These are phyloP conservation scores for Fusarium redolens DNA, from an alignment of 2,329 filamentous ascomycete genomes.

Conservation along the genomic window DNA sequence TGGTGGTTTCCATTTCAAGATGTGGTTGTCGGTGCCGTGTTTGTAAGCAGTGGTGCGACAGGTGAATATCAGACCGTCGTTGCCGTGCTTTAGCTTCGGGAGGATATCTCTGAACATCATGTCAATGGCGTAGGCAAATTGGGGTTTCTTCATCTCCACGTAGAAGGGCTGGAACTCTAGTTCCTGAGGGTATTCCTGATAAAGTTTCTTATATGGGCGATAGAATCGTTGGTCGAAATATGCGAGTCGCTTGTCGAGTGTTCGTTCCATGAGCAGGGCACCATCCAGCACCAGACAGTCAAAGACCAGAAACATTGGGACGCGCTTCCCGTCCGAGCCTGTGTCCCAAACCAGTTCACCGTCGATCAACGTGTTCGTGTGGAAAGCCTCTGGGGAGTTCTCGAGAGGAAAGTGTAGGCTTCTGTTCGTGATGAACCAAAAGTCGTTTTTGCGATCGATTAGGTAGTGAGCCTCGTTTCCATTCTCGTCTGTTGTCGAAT, in stretches of 20 bases:
- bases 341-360: constrained; percentile 92
- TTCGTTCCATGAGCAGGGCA: constrained; percentile 78
- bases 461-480: constrained; percentile 82
- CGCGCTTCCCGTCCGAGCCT: constrained; percentile 72
- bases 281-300: constrained; percentile 89
- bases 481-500: constrained; percentile 76
- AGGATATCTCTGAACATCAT: constrained; percentile 93
- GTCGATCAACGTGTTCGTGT: constrained; percentile 85
- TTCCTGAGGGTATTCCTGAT: constrained; percentile 76
- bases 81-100: constrained; percentile 87
- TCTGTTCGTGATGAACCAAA: constrained; percentile 80
- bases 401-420: constrained; percentile 84
- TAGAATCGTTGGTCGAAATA: constrained; percentile 85
- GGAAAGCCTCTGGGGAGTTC: constrained; percentile 73
- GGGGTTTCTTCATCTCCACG: constrained; percentile 88
- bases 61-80: constrained; percentile 98
- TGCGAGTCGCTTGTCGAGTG: constrained; percentile 88
- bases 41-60: constrained; percentile 88
- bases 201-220: constrained; percentile 73
- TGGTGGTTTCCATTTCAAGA: constrained; percentile 97
- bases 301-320: constrained; percentile 90
- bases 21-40: constrained; percentile 90
- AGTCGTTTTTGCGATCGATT: constrained; percentile 98
- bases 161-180: constrained; percentile 78
- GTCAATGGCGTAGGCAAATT: constrained; percentile 87